A percentile compares a stretch with the other conserved stretches of the same genome.
These are phyloP conservation scores for Aspergillus sp. DNA, from an alignment of 2,329 filamentous ascomycete species.

Conservation along the genomic window DNA sequence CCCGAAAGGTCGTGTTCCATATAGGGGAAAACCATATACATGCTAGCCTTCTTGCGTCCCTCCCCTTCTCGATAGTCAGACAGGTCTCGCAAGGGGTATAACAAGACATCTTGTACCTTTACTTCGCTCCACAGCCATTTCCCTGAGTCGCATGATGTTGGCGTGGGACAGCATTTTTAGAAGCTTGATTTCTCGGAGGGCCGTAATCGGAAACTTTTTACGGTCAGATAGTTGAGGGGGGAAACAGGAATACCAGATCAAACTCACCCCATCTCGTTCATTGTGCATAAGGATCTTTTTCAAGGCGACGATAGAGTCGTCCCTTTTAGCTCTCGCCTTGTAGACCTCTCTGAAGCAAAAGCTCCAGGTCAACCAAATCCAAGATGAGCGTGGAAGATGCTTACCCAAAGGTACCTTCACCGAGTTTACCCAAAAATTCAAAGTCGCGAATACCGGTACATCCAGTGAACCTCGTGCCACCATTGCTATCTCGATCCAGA, in stretches of 20 bases:
- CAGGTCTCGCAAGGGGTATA: background rate
- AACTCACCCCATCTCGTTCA: slow-evolving; percentile 85
- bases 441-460: slow-evolving; percentile 63
- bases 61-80: slow-evolving; percentile 55
- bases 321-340: slow-evolving; percentile 76
- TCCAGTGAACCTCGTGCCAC: slow-evolving; percentile 67
- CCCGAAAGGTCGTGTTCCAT: slow-evolving; percentile 99
- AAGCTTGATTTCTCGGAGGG: slow-evolving; percentile 94
- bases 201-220: slow-evolving; percentile 90
- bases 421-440: slow-evolving; percentile 58
- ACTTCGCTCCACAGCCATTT: slow-evolving; percentile 89
- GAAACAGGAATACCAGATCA: background rate
- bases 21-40: slow-evolving; percentile 99
- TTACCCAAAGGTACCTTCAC: slow-evolving; percentile 92
- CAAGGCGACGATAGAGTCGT: slow-evolving; percentile 74
- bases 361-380: slow-evolving; percentile 14
- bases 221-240: slow-evolving; percentile 14
- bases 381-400: slow-evolving; percentile 25
- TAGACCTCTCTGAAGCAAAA: slow-evolving; percentile 70
- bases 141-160: slow-evolving; percentile 83
- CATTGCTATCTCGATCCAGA: slow-evolving; percentile 49
- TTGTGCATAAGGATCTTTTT: slow-evolving; percentile 99
- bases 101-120: slow-evolving; percentile 49
- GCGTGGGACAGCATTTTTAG: slow-evolving; percentile 90
- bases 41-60: slow-evolving; percentile 73